Conservation (phyloP, 1,284 basidiomycete genomes). For the Ganoderma multipileum region DNA sequence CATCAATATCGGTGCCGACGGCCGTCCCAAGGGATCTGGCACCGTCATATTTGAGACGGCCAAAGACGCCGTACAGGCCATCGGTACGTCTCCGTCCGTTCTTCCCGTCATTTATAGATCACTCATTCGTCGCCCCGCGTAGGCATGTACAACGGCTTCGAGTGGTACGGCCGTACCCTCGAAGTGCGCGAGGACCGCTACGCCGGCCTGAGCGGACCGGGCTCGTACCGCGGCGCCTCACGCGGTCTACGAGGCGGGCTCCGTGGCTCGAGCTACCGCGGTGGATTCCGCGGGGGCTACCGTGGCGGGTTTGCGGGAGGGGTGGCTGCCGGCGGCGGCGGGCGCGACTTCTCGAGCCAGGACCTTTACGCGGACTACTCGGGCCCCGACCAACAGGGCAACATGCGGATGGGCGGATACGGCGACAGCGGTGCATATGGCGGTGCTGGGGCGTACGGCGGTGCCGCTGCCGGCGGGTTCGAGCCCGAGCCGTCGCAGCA, state of each 20-base stretch:
- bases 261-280: constrained; percentile 51
- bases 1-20: constrained; percentile 91
- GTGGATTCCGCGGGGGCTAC: constrained; percentile 68
- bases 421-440: constrained; percentile 46
- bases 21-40: constrained; percentile 92
- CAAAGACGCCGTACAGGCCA: constrained; percentile 91
- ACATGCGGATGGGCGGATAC: constrained; percentile 57
- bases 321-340: constrained; percentile 61
- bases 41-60: constrained; percentile 94
- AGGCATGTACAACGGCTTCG: constrained; percentile 95
- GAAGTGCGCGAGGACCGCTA: constrained; percentile 96
- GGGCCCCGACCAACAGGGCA: constrained; percentile 72
- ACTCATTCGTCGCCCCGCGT: constrained; percentile 11
- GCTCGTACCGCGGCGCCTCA: constrained; percentile 55
- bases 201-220: constrained; percentile 77
- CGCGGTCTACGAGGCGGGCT: constrained; percentile 49
- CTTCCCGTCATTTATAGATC: background rate
- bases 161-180: constrained; percentile 91
- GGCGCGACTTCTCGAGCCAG: constrained; percentile 78
- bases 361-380: constrained; percentile 85
- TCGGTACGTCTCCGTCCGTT: constrained; percentile 62
- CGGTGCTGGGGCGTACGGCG: constrained; percentile 36
- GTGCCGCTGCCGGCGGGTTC: constrained; percentile 26
- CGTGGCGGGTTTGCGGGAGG: constrained; percentile 56
- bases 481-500: constrained; percentile 90